These are phyloP conservation scores for Talaromyces verruculosus DNA, from an alignment of 2,329 filamentous ascomycete genomes.

Conservation along the genomic window DNA sequence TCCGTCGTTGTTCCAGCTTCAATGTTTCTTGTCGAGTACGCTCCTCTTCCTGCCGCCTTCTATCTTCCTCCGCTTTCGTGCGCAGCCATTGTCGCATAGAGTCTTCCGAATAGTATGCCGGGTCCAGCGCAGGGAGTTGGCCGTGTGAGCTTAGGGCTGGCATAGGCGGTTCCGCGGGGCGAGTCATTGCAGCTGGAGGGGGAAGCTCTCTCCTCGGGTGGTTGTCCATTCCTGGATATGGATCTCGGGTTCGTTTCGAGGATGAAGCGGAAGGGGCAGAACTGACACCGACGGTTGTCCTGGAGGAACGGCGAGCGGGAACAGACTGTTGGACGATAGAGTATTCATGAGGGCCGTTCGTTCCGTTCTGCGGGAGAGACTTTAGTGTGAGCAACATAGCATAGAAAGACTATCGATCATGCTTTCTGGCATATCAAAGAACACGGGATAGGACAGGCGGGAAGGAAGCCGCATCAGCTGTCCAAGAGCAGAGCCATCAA, in stretches of 20 bases:
- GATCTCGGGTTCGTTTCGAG: slow-evolving; percentile 47
- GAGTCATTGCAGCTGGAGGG: slow-evolving; percentile 64
- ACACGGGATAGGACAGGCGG: background rate
- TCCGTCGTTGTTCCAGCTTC: slow-evolving; percentile 68
- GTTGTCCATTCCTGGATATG: slow-evolving; percentile 61
- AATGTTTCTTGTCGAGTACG: slow-evolving; percentile 62
- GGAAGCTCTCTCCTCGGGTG: slow-evolving; percentile 66
- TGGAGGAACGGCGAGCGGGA: slow-evolving; percentile 41
- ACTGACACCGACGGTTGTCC: slow-evolving; percentile 37
- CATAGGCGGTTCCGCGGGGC: slow-evolving; percentile 47
- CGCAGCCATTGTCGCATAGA: slow-evolving; percentile 70
- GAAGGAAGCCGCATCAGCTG: background rate
- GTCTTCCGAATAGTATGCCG: slow-evolving; percentile 68
- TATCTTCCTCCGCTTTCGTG: slow-evolving; percentile 71
- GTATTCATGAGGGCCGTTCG: slow-evolving; percentile 52
- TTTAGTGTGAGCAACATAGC: slow-evolving; percentile 49
- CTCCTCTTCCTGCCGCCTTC: slow-evolving; percentile 66
- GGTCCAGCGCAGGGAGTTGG: slow-evolving; percentile 63
- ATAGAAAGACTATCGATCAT: background rate
- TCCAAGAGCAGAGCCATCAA: background rate
- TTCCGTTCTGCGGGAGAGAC: slow-evolving; percentile 49
- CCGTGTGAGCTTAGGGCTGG: slow-evolving; percentile 45
- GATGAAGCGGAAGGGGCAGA: slow-evolving; percentile 32
- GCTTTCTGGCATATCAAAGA: background rate
- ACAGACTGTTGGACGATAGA: slow-evolving; percentile 43